A percentile compares a stretch with the other conserved stretches of the same genome.
These are phyloP conservation scores for Epichloe hybrida DNA, from an alignment of 2,329 filamentous ascomycete species.

Conservation along the genomic window DNA sequence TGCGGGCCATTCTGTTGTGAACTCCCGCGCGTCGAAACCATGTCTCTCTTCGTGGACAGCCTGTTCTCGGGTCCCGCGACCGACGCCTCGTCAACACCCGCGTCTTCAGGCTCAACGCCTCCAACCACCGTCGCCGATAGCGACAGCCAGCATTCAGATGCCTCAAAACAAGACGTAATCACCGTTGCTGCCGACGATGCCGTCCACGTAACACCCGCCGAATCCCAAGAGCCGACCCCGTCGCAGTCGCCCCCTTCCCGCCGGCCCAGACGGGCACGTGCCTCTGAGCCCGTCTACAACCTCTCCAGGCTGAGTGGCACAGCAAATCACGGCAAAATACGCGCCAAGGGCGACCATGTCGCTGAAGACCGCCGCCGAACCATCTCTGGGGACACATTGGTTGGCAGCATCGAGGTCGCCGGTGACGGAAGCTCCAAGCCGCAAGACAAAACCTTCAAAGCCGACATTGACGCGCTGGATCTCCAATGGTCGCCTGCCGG, in stretches of 20 bases:
- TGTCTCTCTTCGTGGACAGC: constrained; percentile 22
- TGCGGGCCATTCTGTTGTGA: neutral
- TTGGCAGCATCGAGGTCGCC: constrained; percentile 13
- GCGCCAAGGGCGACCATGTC: constrained; percentile 36
- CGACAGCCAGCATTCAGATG: constrained; percentile 39
- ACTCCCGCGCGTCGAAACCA: constrained; percentile 6
- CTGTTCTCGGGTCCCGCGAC: constrained; percentile 18
- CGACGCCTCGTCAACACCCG: constrained; percentile 35
- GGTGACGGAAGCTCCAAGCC: constrained; percentile 8
- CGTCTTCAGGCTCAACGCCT: constrained; percentile 48
- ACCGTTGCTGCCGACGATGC: constrained; percentile 16
- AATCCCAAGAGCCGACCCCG: constrained; percentile 15
- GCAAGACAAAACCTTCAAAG: constrained; percentile 3
- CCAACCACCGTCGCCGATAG: constrained; percentile 53
- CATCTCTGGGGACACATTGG: constrained; percentile 27
- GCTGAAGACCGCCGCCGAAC: constrained; percentile 31
- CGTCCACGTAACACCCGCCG: constrained; percentile 9
- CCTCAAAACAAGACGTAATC: constrained; percentile 25
- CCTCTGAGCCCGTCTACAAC: constrained; percentile 52
- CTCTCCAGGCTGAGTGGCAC: constrained; percentile 49
- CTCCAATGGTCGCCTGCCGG: constrained; percentile 28
- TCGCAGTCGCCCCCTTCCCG: constrained; percentile 15
- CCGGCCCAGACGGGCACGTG: constrained; percentile 41
- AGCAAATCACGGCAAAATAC: constrained; percentile 43
- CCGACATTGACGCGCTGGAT: constrained; percentile 31